phyloP scores from a whole-genome alignment of 2,329 filamentous ascomycete species.

The Colletotrichum sp. region DNA sequence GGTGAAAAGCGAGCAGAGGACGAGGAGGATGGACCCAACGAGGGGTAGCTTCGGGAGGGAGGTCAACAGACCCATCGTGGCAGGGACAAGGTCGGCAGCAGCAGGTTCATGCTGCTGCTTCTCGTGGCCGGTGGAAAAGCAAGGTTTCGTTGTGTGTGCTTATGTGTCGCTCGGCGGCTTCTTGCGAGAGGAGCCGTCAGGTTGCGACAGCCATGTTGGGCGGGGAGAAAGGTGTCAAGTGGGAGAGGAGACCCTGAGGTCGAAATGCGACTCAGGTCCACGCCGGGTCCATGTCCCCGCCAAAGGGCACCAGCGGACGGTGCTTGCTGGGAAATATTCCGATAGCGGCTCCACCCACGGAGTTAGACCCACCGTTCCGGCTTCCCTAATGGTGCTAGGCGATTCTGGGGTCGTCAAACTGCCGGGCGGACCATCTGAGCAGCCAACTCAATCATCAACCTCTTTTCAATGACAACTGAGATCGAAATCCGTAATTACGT shows the following conservation, averaged over 20 bases:
- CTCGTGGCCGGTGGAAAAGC: background rate
- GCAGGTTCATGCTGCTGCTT: slow-evolving; percentile 16
- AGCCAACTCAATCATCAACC: background rate
- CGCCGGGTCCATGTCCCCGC: slow-evolving; percentile 3
- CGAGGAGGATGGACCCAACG: slow-evolving; percentile 20
- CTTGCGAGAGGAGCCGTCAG: background rate
- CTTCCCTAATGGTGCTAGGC: background rate
- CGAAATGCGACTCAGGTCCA: slow-evolving; percentile 16
- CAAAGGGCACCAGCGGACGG: slow-evolving; percentile 3
- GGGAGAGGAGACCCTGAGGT: background rate
- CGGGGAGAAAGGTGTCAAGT: background rate
- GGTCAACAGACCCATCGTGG: slow-evolving; percentile 17
- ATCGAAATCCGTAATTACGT: background rate
- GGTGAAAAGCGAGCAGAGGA: slow-evolving; percentile 26
- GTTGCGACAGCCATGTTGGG: slow-evolving; percentile 1
- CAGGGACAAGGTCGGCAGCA: slow-evolving; percentile 3
- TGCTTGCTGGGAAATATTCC: slow-evolving; percentile 12
- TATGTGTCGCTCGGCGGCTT: background rate
- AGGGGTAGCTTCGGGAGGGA: slow-evolving; percentile 18
- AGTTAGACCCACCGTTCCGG: background rate
- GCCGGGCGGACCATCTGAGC: background rate
- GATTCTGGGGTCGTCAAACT: background rate
- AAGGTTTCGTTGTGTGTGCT: background rate
- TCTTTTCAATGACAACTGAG: background rate
- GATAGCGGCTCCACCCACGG: slow-evolving; percentile 13